A percentile compares a stretch with the other conserved stretches of the same genome.
These are phyloP conservation scores for Drechslerella coelobrocha DNA, from an alignment of 2,329 filamentous ascomycete species.

Conservation along the genomic window DNA sequence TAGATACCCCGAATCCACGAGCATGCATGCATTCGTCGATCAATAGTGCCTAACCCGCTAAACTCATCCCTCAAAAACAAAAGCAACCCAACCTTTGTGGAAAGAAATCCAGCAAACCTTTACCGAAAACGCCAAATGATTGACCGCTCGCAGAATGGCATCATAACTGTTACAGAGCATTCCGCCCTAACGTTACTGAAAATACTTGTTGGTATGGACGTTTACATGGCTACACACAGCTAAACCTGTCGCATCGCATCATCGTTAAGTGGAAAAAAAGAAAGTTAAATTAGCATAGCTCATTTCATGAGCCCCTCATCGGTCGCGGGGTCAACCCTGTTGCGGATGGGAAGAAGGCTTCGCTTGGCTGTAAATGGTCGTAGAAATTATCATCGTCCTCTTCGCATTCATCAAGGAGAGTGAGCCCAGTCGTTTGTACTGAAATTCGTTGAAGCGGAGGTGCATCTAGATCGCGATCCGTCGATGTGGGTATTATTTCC, in stretches of 20 bases:
- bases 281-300: not conserved
- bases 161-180: no score
- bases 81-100: not conserved
- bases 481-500: not conserved
- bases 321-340: slow-evolving; percentile 38
- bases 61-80: not conserved
- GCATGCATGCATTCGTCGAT: no score
- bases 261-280: not conserved
- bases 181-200: no score
- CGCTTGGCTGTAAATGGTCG: slow-evolving; percentile 47
- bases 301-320: not conserved
- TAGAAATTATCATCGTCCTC: slow-evolving; percentile 50
- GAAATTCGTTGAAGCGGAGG: slow-evolving; percentile 22
- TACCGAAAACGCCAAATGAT: slow-evolving; percentile 1
- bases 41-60: no score
- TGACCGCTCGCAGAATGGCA: not conserved
- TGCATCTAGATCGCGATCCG: slow-evolving; percentile 4
- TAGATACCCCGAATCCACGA: no score
- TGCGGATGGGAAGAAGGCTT: slow-evolving; percentile 43
- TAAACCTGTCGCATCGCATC: not conserved
- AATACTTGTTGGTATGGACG: no score
- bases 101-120: not conserved
- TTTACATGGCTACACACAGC: not conserved
- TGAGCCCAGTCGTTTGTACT: slow-evolving; percentile 15
- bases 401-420: slow-evolving; percentile 38